Percentiles rank a stretch among this genome's conserved stretches.
Evolutionary conservation across 202 grass and related monocot genomes (phyloP).

Genomic region (Thinopyrum obtusiflorum): DNA sequence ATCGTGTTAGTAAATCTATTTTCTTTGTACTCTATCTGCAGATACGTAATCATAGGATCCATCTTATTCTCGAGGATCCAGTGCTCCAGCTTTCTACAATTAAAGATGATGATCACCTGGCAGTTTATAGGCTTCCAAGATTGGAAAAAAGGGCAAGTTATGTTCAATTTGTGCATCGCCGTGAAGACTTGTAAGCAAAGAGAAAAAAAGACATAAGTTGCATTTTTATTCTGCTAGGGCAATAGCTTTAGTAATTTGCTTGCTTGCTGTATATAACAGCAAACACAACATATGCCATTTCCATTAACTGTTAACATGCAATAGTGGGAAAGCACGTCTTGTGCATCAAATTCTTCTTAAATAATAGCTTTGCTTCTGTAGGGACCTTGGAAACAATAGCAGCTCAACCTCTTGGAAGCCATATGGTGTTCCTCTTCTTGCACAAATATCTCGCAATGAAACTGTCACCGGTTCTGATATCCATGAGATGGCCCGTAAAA

Average conservation of each 20-base stretch:
- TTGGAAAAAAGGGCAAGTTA: conserved; percentile 69
- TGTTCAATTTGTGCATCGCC: conserved; percentile 90
- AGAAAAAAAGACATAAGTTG: neutral
- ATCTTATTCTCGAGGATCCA: conserved; percentile 86
- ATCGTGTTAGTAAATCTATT: conserved; percentile 19
- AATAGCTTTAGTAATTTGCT: neutral
- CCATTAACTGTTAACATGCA: conserved; percentile 33
- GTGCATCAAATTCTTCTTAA: conserved; percentile 19
- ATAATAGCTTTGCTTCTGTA: conserved; percentile 35
- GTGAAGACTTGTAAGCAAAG: conserved; percentile 78
- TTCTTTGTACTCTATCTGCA: conserved; percentile 42
- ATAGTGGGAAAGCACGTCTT: conserved; percentile 10
- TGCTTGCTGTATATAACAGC: conserved; percentile 1
- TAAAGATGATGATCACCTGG: conserved; percentile 84
- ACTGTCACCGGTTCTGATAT: conserved; percentile 61
- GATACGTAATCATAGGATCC: conserved; percentile 81
- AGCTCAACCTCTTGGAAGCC: conserved; percentile 59
- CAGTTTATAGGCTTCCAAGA: conserved; percentile 86
- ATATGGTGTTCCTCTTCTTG: conserved; percentile 83
- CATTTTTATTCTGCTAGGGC: conserved; percentile 21
- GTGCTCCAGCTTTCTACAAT: conserved; percentile 75
- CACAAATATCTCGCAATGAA: conserved; percentile 71
- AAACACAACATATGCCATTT: neutral
- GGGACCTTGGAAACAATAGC: conserved; percentile 65
- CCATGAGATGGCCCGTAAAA: conserved; percentile 57